Evolutionary conservation across 148 eudicot genomes (phyloP).

Genomic region (Limonium bicolor): DNA sequence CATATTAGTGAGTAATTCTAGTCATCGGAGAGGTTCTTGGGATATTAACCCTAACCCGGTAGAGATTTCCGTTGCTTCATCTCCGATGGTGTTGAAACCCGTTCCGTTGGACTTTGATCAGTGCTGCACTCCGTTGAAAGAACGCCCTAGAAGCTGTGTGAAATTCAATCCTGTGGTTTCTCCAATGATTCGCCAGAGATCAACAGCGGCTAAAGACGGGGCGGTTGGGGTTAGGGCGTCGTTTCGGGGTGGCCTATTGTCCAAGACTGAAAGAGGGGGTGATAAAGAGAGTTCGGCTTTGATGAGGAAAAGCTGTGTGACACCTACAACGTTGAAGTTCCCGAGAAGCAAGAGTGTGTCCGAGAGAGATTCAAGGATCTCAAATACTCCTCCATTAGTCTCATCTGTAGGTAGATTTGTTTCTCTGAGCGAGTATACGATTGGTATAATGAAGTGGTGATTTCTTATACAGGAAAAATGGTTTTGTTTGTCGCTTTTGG

Average conservation of each 20-base stretch:
- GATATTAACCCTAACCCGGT: slow-evolving; percentile 26
- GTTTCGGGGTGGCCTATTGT: slow-evolving; percentile 28
- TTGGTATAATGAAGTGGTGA: not conserved
- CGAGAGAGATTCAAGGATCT: slow-evolving; percentile 46
- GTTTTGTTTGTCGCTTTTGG: too few relatives aligned
- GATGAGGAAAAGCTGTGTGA: slow-evolving; percentile 51
- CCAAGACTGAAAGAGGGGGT: slow-evolving; percentile 34
- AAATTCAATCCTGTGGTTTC: slow-evolving; percentile 39
- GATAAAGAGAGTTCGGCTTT: slow-evolving; percentile 26
- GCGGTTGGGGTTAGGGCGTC: slow-evolving; percentile 34
- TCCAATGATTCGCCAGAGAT: slow-evolving; percentile 37
- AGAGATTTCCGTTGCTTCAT: slow-evolving; percentile 6
- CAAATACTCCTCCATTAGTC: slow-evolving; percentile 29
- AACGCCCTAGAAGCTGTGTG: slow-evolving; percentile 24
- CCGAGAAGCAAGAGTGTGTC: slow-evolving; percentile 69
- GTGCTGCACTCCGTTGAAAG: slow-evolving; percentile 64
- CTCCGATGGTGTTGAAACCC: slow-evolving; percentile 36
- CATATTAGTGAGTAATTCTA: too few relatives aligned
- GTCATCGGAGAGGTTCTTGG: slow-evolving; percentile 74
- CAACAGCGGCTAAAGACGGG: slow-evolving; percentile 18
- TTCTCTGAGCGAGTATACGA: not conserved
- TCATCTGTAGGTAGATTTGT: slow-evolving; percentile 79
- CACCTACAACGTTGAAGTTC: slow-evolving; percentile 47
- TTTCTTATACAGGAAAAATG: slow-evolving; percentile 30
- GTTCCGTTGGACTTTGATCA: slow-evolving; percentile 72